Base-by-base conservation (phyloP, 2,329 filamentous ascomycete species). In the Orbilia javanica region DNA sequence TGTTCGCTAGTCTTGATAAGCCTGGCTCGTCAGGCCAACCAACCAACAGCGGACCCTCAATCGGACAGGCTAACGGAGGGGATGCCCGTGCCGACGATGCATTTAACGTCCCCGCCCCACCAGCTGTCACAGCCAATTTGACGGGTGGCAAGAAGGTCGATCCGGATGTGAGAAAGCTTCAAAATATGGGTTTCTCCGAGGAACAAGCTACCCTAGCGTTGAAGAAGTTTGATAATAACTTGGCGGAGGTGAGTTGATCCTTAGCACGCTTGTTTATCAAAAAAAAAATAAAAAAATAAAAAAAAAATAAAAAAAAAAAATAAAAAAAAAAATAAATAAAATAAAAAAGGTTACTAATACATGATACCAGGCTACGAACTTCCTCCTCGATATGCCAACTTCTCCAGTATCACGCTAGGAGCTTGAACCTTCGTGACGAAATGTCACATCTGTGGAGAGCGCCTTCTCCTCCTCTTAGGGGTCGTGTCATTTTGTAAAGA, bases 191-290 rank as follows among this genome's bases (percentile, higher is more conserved):
- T 0, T 98, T 96, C 83, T 85, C 89, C 3, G 88, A 95, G 31
- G 86, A 87, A 6, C 90, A 93, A 63, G 92, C 93, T 15, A 85
- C 97, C 39, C 87, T 87, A 62, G 95, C 96, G 25, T 85, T 98
- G 83, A 95, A 98, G 86, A 94, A 95, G 84, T 97, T 92, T 83
- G 94, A 98, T 85, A 97, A 98, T 85, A 96, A 97, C 84, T 88
- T 97, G 83, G 94, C 97, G 85, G 93, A 93, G 89, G 95, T 97
- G 85, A 86, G 90, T 86, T 7, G n/a, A n/a, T n/a, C n/a, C n/a
- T n/a, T n/a, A n/a, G n/a, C n/a, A n/a, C n/a, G n/a, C n/a, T n/a
- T n/a, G n/a, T n/a, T n/a, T n/a, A n/a, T n/a, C n/a, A n/a, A n/a
- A n/a, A n/a, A n/a, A n/a, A n/a, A n/a, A n/a, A n/a, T n/a, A n/a